phyloP scores from a whole-genome alignment of 768 basidiomycete genomes.

The Astraeus odoratus region DNA sequence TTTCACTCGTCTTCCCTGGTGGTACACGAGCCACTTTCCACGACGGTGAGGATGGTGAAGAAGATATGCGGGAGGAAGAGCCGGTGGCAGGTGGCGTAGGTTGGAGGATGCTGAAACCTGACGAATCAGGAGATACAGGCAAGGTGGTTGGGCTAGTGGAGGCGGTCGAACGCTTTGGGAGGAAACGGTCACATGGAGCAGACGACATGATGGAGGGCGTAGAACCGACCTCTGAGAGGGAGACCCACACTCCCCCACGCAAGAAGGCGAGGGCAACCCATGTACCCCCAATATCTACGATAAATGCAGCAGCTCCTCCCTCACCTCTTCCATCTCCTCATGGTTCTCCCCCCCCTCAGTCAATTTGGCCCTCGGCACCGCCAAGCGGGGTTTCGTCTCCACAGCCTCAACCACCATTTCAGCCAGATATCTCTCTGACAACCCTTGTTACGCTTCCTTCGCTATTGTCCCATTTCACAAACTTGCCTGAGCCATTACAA shows the following conservation, averaged over 20 bases:
- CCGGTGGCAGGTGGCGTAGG: conserved; percentile 57
- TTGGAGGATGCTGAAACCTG: conserved; percentile 70
- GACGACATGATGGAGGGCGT: conserved; percentile 71
- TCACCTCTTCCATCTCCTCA: conserved; percentile 82
- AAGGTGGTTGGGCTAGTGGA: conserved; percentile 63
- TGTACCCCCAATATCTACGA: conserved; percentile 52
- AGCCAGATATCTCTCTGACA: conserved; percentile 76
- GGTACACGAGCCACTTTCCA: conserved; percentile 76
- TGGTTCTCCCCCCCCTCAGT: conserved; percentile 72
- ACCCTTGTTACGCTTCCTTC: conserved; percentile 83
- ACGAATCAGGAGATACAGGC: conserved; percentile 44
- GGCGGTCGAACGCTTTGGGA: conserved; percentile 75
- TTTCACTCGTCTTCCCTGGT: conserved; percentile 75
- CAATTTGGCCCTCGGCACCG: conserved; percentile 74
- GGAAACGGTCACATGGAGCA: conserved; percentile 47
- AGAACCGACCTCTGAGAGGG: conserved; percentile 45
- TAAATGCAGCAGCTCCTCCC: conserved; percentile 71
- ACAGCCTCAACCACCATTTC: conserved; percentile 60
- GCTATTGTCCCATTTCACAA: conserved; percentile 74
- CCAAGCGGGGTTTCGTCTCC: conserved; percentile 76
- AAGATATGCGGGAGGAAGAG: conserved; percentile 68
- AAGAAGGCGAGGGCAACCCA: conserved; percentile 70
- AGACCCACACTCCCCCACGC: conserved; percentile 48
- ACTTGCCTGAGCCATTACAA: conserved; percentile 75
- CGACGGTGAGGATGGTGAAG: conserved; percentile 56